Base-by-base conservation (phyloP, 73 alveolate species). In the Durusdinium trenchii region DNA sequence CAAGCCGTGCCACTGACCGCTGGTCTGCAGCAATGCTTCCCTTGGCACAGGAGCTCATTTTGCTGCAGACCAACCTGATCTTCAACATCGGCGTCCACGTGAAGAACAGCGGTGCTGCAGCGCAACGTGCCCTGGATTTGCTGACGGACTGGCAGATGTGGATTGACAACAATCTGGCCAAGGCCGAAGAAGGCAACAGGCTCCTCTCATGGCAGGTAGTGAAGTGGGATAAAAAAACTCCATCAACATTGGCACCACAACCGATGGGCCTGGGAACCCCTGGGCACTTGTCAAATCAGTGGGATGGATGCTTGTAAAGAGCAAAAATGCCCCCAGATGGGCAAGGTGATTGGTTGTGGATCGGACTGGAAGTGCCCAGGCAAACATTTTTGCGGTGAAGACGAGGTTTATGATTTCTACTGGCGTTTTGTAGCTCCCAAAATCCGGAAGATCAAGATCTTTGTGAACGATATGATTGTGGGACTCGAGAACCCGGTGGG, bases 51-150 rank as follows among this genome's bases (percentile, higher is more conserved):
- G 18, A 40, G 86, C 2, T 76, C 62, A 5, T 43, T 45, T 10
- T 43, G 54, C 86, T 76, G 61, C 86, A 76, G 60, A 76, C 60
- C 57, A 76, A 76, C 35, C 38, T 76, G 86, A n/a, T 76, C 86
- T 43, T 20, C 12, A 60, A 76, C 86, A 76, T 76, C 45, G 86
- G 40, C 5, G 38, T 42, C 61, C 86, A 76, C 26, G 86, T 76
- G 42, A 38, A 45, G 61, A 76, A 76, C 86, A 30, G 61, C 61
- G 16, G 5, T 40, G 86, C 62, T 4, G 57, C 86, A 10, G 60
- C 42, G 16, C 42, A 3, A 43, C 86, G 86, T 32, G 35, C 38
- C 38, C 35, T 76, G 54, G 61, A 76, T 40, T 36, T 76, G 61
- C 26, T 76, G 86, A 43, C 4, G 38, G 86, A 76, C 12, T 76